Percentiles rank a stretch among this genome's conserved stretches.
Conservation (phyloP, 1,284 basidiomycete species). For the Agroathelia rolfsii region DNA sequence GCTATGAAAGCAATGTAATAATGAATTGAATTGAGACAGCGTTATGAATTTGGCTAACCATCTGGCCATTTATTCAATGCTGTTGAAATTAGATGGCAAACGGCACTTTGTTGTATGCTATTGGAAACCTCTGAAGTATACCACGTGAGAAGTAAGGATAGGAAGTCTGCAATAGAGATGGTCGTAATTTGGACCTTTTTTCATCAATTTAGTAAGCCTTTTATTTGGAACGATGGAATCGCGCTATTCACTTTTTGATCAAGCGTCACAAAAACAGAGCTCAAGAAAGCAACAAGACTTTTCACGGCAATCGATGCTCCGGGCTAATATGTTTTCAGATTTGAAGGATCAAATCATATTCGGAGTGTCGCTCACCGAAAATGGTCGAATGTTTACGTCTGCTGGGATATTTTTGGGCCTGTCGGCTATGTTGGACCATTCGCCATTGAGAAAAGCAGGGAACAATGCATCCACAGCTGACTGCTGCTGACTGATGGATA, state of each 20-base stretch:
- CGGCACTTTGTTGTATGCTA: slow-evolving; percentile 47
- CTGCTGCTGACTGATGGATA: slow-evolving; percentile 42
- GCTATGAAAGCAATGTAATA: too few species aligned
- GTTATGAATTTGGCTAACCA: slow-evolving; percentile 38
- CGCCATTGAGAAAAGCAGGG: slow-evolving; percentile 51
- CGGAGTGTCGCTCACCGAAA: slow-evolving; percentile 28
- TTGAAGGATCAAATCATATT: neutral
- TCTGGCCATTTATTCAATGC: slow-evolving; percentile 69
- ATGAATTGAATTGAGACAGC: too few species aligned
- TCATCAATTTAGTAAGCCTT: too few species aligned
- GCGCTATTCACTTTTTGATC: too few species aligned
- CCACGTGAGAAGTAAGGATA: slow-evolving; percentile 51
- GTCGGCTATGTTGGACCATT: slow-evolving; percentile 42
- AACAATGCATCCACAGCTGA: slow-evolving; percentile 43
- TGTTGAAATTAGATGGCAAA: slow-evolving; percentile 53
- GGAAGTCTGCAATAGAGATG: slow-evolving; percentile 39
- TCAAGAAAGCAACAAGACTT: slow-evolving; percentile 60
- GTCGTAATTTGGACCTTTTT: too few species aligned
- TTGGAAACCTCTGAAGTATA: slow-evolving; percentile 38
- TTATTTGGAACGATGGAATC: too few species aligned
- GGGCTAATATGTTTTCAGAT: too few species aligned
- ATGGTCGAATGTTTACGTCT: slow-evolving; percentile 30
- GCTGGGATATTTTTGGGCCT: slow-evolving; percentile 38
- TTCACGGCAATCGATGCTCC: slow-evolving; percentile 39
- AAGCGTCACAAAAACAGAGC: too few species aligned